Conservation (phyloP, 148 eudicot species). For the Rhododendron vialii region DNA sequence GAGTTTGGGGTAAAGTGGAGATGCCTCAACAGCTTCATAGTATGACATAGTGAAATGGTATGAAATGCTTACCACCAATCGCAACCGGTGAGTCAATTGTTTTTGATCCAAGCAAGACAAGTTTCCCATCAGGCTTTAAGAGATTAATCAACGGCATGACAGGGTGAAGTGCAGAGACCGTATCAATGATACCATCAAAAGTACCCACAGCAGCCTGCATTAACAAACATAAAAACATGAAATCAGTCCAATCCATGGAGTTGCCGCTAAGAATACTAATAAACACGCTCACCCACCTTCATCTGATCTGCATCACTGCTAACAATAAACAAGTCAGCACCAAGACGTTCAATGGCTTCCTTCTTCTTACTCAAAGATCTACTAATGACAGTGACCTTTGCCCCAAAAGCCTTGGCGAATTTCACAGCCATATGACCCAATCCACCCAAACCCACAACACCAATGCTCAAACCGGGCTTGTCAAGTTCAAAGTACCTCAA, state of each 20-base stretch:
- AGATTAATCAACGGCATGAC: conserved; percentile 12
- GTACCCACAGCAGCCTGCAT: conserved; percentile 20
- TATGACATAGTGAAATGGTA: not conserved
- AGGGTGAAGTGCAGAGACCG: conserved; percentile 20
- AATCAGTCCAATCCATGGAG: not conserved
- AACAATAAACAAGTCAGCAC: conserved; percentile 22
- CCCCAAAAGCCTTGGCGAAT: conserved; percentile 28
- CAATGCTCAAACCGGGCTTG: conserved; percentile 21
- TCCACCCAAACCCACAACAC: conserved; percentile 23
- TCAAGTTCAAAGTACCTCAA: conserved; percentile 29
- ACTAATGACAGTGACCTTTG: conserved; percentile 27
- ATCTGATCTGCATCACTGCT: conserved; percentile 21
- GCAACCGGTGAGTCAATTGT: not conserved
- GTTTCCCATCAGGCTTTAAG: conserved; percentile 18
- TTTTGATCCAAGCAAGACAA: conserved; percentile 19
- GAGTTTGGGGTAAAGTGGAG: not conserved
- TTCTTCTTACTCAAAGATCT: conserved; percentile 23
- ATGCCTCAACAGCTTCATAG: not conserved
- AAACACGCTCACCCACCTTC: conserved; percentile 10
- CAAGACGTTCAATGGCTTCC: conserved; percentile 22
- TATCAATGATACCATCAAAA: conserved; percentile 19
- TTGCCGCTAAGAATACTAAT: not conserved
- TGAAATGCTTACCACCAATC: not conserved
- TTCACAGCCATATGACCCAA: conserved; percentile 27
- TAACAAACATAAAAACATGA: not conserved